phyloP scores from a whole-genome alignment of 1,139 yeast genomes.

The Pichia sp. region DNA sequence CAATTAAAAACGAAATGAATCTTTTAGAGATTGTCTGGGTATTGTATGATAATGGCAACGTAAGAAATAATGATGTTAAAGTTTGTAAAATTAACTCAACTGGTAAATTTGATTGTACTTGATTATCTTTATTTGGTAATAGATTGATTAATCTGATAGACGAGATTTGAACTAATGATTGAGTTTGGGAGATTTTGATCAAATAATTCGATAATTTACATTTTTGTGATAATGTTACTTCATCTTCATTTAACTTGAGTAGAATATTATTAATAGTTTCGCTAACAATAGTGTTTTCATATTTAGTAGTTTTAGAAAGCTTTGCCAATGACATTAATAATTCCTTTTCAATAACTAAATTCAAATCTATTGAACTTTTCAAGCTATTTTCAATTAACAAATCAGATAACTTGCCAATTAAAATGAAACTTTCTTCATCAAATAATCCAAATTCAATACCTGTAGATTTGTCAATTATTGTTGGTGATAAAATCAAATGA shows the following conservation, averaged over 20 bases:
- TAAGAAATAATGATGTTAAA: constrained; percentile 27
- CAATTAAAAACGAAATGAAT: constrained; percentile 24
- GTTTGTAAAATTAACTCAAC: constrained; percentile 20
- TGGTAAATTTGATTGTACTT: background rate
- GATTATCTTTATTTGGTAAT: background rate
- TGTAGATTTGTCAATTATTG: background rate
- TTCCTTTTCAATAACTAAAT: constrained; percentile 10
- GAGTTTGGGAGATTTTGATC: constrained; percentile 9
- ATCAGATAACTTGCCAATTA: constrained; percentile 11
- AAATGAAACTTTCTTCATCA: constrained; percentile 11
- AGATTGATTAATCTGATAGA: constrained; percentile 42
- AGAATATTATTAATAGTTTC: constrained; percentile 10
- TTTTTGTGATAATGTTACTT: background rate
- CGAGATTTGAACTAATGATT: constrained; percentile 34
- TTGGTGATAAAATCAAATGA: constrained; percentile 40
- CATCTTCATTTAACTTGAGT: background rate
- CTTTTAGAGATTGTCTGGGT: constrained; percentile 24
- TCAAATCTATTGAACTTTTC: constrained; percentile 3
- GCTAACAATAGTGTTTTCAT: constrained; percentile 11
- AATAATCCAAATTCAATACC: constrained; percentile 11
- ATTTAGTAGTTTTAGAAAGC: constrained; percentile 7
- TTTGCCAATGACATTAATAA: constrained; percentile 9
- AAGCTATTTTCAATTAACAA: constrained; percentile 9
- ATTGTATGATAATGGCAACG: constrained; percentile 15
- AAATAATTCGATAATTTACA: constrained; percentile 8